Evolutionary conservation across 1,139 yeast genomes (phyloP), one percentile per base, ranked within the genome.

Genomic region (Kurtzmaniella quercitrusa): DNA sequence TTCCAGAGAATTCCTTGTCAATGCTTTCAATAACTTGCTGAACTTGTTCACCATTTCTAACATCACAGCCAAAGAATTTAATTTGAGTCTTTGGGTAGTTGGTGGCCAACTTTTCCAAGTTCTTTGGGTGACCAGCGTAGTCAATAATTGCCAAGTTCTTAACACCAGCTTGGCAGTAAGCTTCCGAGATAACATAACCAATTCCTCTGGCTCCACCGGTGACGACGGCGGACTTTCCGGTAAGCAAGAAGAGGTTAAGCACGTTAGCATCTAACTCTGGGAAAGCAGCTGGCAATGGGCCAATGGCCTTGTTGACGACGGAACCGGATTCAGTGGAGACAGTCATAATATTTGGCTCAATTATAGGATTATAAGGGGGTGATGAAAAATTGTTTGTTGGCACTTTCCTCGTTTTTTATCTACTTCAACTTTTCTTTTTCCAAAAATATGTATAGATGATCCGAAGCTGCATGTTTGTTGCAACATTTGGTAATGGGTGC

Each of bases 141-240:
- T 72, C 76, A 51, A 72, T 59, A 42, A 72, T 68, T 23, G 75
- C 76, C 52, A 72, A 66, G 51, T 70, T 66, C 39, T 63, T 52
- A 17, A 61, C 48, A 6, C 75, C 75, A 3, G 76, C 76, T 56
- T 70, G 76, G 38, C 72, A 68, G 54, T 65, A 72, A 6, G 71
- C 70, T 38, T 49, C 52, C 22, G 50, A 46, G 16, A 46, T 41
- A 23, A 45, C 42, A 17, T 38, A 45, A 5, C 51, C 51, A 33
- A 48, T 35, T 16, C 51, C 51, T 38, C 50, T 41, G 16, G 50
- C 45, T 18, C 50, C 50, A 8, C 50, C 51, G 17, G 49, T 47
- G 28, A 48, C 38, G 8, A 41, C 42, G 8, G 48, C 50, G 21
- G 42, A 33, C 38, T 47, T 47, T n/a, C 46, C 48, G 21, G 40